Conservation (phyloP, 805 yeast species). For the Ogataea angusta region DNA sequence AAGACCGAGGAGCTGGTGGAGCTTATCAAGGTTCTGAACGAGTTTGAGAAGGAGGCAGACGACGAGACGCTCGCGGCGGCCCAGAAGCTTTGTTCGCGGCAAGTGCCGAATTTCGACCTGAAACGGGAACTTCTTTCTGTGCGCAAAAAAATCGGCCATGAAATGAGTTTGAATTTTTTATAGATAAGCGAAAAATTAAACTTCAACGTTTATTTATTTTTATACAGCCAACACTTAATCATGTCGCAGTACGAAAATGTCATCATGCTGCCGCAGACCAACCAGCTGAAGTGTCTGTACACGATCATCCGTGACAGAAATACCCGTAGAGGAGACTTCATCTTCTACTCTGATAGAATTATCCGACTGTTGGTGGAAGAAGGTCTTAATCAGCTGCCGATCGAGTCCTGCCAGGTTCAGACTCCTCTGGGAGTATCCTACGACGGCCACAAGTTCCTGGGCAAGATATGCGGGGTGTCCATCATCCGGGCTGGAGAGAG, state of each 20-base stretch:
- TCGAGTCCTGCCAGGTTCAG: conserved; percentile 58
- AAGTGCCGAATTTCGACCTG: conserved; percentile 1
- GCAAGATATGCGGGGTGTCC: conserved; percentile 96
- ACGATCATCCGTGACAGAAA: conserved; percentile 76
- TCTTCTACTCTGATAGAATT: conserved; percentile 92
- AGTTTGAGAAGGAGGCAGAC: conserved; percentile 11
- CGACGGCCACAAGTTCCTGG: conserved; percentile 77
- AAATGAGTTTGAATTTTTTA: conserved; percentile 29
- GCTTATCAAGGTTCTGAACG: conserved; percentile 26
- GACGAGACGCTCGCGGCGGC: conserved; percentile 1
- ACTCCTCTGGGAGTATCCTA: conserved; percentile 76
- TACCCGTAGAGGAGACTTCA: conserved; percentile 88
- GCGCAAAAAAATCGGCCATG: conserved; percentile 26
- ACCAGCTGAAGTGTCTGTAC: conserved; percentile 78
- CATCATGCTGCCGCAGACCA: conserved; percentile 75
- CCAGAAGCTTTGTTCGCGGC: conserved; percentile 1
- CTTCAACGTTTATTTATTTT: background rate
- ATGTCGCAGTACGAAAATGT: conserved; percentile 46
- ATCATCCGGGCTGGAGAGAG: conserved; percentile 98
- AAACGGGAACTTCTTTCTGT: conserved; percentile 12
- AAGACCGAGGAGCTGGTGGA: conserved; percentile 22
- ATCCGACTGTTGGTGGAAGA: conserved; percentile 92
- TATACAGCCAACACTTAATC: background rate
- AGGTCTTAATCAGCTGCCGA: conserved; percentile 92
- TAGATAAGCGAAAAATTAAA: conserved; percentile 3